Percentiles rank a stretch among this genome's conserved stretches.
Conservation (phyloP, 2,329 filamentous ascomycete genomes). For the Bretziella fagacearum region DNA sequence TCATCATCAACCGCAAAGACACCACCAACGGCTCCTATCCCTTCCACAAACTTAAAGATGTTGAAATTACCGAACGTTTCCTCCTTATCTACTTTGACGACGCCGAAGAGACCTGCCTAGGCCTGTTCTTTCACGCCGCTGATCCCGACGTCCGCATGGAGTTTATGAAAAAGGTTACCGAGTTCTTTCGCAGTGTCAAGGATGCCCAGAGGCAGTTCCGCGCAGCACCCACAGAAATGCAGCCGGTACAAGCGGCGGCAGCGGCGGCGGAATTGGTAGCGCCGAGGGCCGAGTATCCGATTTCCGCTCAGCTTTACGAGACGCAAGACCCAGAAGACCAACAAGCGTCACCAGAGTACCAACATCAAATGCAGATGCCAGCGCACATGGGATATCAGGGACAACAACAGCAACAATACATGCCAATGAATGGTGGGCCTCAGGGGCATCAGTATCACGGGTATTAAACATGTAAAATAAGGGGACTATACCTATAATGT, state of each 20-base stretch:
- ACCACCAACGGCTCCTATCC: conserved; percentile 54
- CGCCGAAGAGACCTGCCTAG: conserved; percentile 28
- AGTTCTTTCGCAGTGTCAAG: conserved; percentile 24
- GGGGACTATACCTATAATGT: too few species aligned
- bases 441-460: neutral
- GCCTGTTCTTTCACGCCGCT: conserved; percentile 39
- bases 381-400: neutral
- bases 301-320: conserved; percentile 3
- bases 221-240: neutral
- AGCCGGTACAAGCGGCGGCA: neutral
- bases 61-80: conserved; percentile 44
- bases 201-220: conserved; percentile 1
- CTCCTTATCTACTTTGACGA: conserved; percentile 31
- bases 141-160: conserved; percentile 27
- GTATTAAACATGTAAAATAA: neutral
- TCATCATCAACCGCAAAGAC: conserved; percentile 56
- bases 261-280: neutral
- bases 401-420: conserved; percentile 5
- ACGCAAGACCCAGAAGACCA: neutral
- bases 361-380: neutral
- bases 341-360: neutral
- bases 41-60: conserved; percentile 41
- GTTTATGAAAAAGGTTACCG: conserved; percentile 27
- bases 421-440: neutral
- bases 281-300: neutral